Conservation (phyloP, 179 eudicot species). For the Silene coronaria region DNA sequence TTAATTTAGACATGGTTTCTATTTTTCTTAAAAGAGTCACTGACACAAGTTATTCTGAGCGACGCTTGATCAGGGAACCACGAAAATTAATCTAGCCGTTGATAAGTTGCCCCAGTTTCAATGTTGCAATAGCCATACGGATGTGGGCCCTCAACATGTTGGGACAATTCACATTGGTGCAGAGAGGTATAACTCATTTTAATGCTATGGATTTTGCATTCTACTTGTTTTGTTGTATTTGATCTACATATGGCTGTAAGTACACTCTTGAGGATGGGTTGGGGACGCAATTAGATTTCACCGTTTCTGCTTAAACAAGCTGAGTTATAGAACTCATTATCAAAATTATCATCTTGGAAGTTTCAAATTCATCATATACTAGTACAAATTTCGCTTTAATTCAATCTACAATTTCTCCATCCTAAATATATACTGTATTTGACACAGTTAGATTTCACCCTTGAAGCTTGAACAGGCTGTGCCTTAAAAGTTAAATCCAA, state of each 20-base stretch:
- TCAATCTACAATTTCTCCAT: neutral
- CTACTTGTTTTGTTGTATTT: neutral
- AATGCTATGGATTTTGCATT: neutral
- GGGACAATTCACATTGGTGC: constrained; percentile 97
- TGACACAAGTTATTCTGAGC: neutral
- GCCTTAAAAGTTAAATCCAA: too few species aligned
- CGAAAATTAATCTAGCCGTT: constrained; percentile 92
- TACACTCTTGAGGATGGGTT: neutral
- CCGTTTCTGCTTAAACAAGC: neutral
- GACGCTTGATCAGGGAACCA: constrained; percentile 62
- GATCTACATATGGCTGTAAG: neutral
- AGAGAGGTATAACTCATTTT: constrained; percentile 52
- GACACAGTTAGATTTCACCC: too few species aligned
- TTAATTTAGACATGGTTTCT: neutral
- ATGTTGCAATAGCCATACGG: constrained; percentile 59
- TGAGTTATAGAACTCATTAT: neutral
- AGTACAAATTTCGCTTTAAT: neutral
- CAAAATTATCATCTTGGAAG: neutral
- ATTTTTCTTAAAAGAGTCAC: neutral
- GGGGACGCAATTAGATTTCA: neutral
- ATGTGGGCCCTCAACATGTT: constrained; percentile 80
- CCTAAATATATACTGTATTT: neutral
- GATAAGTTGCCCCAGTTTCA: constrained; percentile 63
- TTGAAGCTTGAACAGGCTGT: too few species aligned
- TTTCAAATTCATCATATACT: neutral